A percentile compares a stretch with the other conserved stretches of the same genome.
phyloP scores from a whole-genome alignment of 1,284 basidiomycete genomes.

The Ganoderma leucocontextum region DNA sequence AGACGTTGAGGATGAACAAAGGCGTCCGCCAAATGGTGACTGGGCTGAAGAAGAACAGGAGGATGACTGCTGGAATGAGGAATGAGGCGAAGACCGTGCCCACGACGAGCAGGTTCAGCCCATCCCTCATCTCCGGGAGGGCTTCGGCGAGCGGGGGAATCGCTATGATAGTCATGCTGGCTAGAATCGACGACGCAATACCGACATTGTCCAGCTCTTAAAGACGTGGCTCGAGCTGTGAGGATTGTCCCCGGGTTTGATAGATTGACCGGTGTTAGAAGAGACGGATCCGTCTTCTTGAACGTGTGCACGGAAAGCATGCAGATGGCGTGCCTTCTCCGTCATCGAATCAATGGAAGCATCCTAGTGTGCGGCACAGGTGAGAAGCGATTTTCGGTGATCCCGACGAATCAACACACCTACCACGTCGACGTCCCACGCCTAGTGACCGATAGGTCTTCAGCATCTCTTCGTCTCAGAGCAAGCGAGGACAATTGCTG shows the following conservation, averaged over 20 bases:
- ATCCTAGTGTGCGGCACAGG: not conserved
- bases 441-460: not conserved
- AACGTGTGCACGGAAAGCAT: not conserved
- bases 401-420: not conserved
- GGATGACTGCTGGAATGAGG: constrained; percentile 33
- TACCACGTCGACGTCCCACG: not conserved
- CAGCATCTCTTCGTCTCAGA: not conserved
- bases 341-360: not conserved
- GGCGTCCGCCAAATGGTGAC: constrained; percentile 31
- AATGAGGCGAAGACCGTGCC: constrained; percentile 29
- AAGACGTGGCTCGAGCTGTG: not conserved
- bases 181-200: not conserved
- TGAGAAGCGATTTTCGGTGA: not conserved
- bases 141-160: constrained; percentile 1
- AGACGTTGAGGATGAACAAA: constrained; percentile 39
- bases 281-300: not conserved
- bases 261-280: not conserved
- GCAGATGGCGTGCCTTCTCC: not conserved
- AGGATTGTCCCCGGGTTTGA: not conserved
- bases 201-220: not conserved
- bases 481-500: not conserved
- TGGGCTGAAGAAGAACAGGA: constrained; percentile 38
- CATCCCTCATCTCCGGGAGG: constrained; percentile 3
- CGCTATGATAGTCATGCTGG: constrained; percentile 1
- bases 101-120: constrained; percentile 27